Base-by-base conservation (phyloP, 176 grass and related monocot genomes). In the Rhynchospora breviuscula region DNA sequence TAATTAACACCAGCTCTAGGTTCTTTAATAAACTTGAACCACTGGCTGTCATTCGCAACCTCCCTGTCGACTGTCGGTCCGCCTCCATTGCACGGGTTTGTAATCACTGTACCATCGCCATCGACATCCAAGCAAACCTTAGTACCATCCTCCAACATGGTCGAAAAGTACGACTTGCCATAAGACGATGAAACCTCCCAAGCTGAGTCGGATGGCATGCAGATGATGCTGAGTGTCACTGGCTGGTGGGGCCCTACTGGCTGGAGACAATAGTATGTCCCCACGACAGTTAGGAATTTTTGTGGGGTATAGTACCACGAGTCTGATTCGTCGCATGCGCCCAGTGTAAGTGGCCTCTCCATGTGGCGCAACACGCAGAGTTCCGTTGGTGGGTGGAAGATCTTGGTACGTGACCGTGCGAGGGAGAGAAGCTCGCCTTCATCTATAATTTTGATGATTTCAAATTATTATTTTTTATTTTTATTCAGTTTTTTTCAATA, bases 251-350 rank as follows among this genome's bases (percentile, higher is more conserved):
- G 17, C 44, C 53, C 67, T 7, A 66, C 82, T 29, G 76, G 56
- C 52, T 85, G 72, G 29, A 88, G 56, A 82, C 87, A 88, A 23
- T 59, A 75, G 23, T 88, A 88, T 3, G 87, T 85, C 23, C 87
- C 87, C 0, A 18, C 46, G 9, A 88, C 22, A 5, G 70, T 65
- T 52, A 88, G 40, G 64, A 85, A 81, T 10, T 85, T 44, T 63
- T 88, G 87, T n/a, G 87, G 87, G 11, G 83, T 88, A 63, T 88
- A 81, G 10, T n/a, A 7, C 87, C 87, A 88, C 9, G 87, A 85
- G 61, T 85, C 83, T 18, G 83, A 81, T 2, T 53, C 10, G 7
- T 82, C 47, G 11, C 87, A 88, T 17, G 76, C 21, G 63, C 83
- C 87, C 12, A 88, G 76, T 44, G 14, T 85, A 43, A 88, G 75